Base-by-base conservation (phyloP, 306 rosid species). In the Casuarina glauca region DNA sequence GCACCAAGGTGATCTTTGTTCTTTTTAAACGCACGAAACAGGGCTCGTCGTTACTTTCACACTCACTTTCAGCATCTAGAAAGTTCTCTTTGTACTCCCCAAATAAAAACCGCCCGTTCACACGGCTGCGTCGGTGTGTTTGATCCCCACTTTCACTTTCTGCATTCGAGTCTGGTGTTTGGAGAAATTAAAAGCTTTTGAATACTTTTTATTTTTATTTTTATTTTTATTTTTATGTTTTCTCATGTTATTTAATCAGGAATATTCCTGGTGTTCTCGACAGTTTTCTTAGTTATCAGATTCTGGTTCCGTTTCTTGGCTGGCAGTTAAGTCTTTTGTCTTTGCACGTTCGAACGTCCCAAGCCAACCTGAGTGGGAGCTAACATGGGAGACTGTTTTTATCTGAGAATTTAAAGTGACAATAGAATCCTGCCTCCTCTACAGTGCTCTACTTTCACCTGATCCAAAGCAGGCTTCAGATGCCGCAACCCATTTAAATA, bases 371-470 rank as follows among this genome's bases (percentile, higher is more conserved):
- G 62, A 80, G 90, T 88, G 94, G 93, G 75, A 80, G 81, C 74
- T 85, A 88, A 88, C 94, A 75, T 88, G 94, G 94, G 91, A 79
- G 48, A 4, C 48, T 73, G 66, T 71, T 57, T 76, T 79, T 69
- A 74, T 78, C 54, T 36, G 35, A 75, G 36, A 55, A 82, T 55
- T 44, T 55, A 69, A 82, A 78, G 74, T 76, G 53, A 76, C 74
- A 75, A 74, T 81, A 76, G 88, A 36, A 69, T 79, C 77, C 66
- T 55, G 75, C 68, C 76, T 80, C 82, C 60, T 71, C 53, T 81
- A 81, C 41, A 44, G 78, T 26, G 60, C 58, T 81, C 43, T 69
- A 70, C 52, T 50, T 62, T 36, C 44, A 4, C 38, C 69, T 49
- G 45, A 67, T 83, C 74, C 77, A 77, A 77, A 82, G 88, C 82